phyloP scores from a whole-genome alignment of 2,329 filamentous ascomycete genomes.

The Curvularia hawaiiensis region DNA sequence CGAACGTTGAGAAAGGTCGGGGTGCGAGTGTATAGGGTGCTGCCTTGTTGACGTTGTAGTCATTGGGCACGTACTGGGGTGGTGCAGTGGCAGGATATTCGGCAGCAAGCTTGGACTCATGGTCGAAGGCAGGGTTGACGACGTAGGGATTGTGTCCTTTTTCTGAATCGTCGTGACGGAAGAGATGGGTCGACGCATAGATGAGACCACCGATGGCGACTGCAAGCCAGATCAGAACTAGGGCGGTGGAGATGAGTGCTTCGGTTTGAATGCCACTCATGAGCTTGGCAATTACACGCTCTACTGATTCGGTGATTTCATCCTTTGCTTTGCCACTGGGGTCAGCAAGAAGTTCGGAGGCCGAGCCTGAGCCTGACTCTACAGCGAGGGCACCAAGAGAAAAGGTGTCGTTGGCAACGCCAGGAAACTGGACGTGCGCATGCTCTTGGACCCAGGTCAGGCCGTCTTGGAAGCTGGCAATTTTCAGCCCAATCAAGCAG shows the following conservation, averaged over 20 bases:
- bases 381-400: slow-evolving; percentile 73
- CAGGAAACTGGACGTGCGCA: slow-evolving; percentile 80
- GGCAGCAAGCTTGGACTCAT: slow-evolving; percentile 25
- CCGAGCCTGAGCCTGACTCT: slow-evolving; percentile 56
- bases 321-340: slow-evolving; percentile 76
- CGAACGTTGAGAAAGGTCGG: slow-evolving; percentile 51
- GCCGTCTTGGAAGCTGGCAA: slow-evolving; percentile 81
- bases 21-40: slow-evolving; percentile 54
- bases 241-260: slow-evolving; percentile 75
- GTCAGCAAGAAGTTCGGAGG: slow-evolving; percentile 76
- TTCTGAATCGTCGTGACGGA: slow-evolving; percentile 56
- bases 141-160: slow-evolving; percentile 34
- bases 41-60: slow-evolving; percentile 52
- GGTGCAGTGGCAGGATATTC: slow-evolving; percentile 44
- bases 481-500: slow-evolving; percentile 87
- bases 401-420: slow-evolving; percentile 80
- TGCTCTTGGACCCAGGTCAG: slow-evolving; percentile 94
- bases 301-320: slow-evolving; percentile 78
- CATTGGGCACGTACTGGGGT: slow-evolving; percentile 48
- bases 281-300: slow-evolving; percentile 71
- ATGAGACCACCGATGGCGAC: slow-evolving; percentile 76
- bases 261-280: slow-evolving; percentile 73
- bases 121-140: slow-evolving; percentile 36
- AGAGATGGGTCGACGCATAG: slow-evolving; percentile 67
- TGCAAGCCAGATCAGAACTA: slow-evolving; percentile 79